phyloP scores from a whole-genome alignment of 345 rosid species.

The Laguncularia racemosa region DNA sequence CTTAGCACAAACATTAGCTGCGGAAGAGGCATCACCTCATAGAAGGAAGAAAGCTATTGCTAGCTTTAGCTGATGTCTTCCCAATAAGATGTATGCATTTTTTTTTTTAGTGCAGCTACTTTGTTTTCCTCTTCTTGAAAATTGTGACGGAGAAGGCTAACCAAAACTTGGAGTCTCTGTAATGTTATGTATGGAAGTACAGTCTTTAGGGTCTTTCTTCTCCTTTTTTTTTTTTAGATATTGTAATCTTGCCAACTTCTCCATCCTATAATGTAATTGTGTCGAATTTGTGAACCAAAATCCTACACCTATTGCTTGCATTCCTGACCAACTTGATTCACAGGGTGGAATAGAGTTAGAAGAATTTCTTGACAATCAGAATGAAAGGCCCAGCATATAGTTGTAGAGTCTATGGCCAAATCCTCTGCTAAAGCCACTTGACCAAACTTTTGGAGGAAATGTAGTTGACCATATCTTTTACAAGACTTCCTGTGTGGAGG shows the following conservation, averaged over 20 bases:
- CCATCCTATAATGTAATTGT: conserved; percentile 74
- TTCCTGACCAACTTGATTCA: conserved; percentile 85
- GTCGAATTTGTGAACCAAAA: conserved; percentile 67
- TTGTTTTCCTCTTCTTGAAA: conserved; percentile 95
- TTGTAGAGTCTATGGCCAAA: conserved; percentile 51
- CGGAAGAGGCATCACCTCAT: conserved; percentile 89
- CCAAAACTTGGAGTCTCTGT: conserved; percentile 86
- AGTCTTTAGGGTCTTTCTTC: conserved; percentile 84
- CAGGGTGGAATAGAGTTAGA: conserved; percentile 48
- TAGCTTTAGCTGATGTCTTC: conserved; percentile 84
- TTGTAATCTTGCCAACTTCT: conserved; percentile 76
- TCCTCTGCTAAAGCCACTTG: conserved; percentile 53
- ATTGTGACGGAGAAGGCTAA: conserved; percentile 88
- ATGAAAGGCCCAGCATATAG: conserved; percentile 84
- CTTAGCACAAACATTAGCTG: conserved; percentile 73
- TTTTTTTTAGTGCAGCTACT: conserved; percentile 89
- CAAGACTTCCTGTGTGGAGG: no score
- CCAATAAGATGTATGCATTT: conserved; percentile 94
- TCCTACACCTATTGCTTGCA: conserved; percentile 79
- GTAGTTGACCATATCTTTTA: no score
- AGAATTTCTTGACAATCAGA: conserved; percentile 86
- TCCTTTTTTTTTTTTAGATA: conserved; percentile 75
- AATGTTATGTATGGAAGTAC: conserved; percentile 74
- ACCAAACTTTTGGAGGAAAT: conserved; percentile 45
- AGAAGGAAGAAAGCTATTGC: conserved; percentile 90